Evolutionary conservation across 345 rosid species (phyloP), one percentile per base, ranked within the genome.

Genomic region (Eucalyptus curtisii): DNA sequence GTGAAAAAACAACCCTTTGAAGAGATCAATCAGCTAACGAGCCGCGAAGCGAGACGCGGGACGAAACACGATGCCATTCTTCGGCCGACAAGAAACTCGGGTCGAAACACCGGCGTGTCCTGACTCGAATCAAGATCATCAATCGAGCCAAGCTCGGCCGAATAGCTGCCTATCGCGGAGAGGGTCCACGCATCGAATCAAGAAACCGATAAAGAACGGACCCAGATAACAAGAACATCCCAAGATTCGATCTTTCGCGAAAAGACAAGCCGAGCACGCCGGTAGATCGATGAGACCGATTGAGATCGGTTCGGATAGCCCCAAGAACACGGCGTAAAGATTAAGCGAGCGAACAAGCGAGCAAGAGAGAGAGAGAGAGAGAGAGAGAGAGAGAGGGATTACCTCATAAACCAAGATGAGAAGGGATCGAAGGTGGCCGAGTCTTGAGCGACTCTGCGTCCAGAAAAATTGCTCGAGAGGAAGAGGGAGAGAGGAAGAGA

Each of bases 331-430:
- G n/a, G 9, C 81, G 48, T 61, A 5, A 33, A 71, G 5, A 44
- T 55, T 42, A n/a, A 53, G 88, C 80, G 20, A 31, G 25, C 42
- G 71, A 68, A 17, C 37, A 33, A 14, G 19, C 24, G 79, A 44
- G 22, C 19, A 15, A 25, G 64, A 16, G 57, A 24, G 33, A 45
- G 27, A 50, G 53, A 16, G 84, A 20, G 22, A 25, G 44, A 64
- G 57, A n/a, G 57, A 24, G 33, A 45, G 27, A 13, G 16, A n/a
- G 15, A 42, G 33, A 6, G 20, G 10, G 55, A 45, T 66, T 89
- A 89, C 89, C 89, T 59, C 89, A 86, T 89, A 89, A 89, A 89
- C 90, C 90, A 89, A 86, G 90, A 50, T 89, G 90, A 86, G 53
- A 37, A 49, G 86, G 88, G 76, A 86, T 85, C 87, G 44, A 40